These are phyloP conservation scores for Lipomyces sp. DNA, from an alignment of 805 yeast species.

Conservation along the genomic window DNA sequence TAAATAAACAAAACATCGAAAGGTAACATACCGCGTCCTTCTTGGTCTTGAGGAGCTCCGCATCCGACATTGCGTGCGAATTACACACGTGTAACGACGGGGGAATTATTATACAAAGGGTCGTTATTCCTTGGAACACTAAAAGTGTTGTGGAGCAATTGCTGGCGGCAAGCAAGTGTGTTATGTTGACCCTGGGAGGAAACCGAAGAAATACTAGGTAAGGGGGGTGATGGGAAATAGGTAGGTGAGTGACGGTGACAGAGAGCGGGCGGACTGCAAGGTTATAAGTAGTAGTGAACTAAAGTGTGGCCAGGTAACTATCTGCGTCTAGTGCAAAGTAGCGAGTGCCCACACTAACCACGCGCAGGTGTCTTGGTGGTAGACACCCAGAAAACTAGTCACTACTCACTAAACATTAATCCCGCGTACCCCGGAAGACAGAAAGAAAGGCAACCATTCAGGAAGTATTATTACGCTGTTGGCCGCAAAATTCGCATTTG, in stretches of 20 bases:
- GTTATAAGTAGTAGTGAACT: neutral
- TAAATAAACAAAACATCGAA: neutral
- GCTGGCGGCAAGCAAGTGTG: neutral
- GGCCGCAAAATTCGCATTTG: too few species aligned
- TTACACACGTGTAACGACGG: too few species aligned
- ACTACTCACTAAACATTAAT: neutral
- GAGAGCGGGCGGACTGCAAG: neutral
- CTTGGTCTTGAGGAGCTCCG: constrained; percentile 40
- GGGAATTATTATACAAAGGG: neutral
- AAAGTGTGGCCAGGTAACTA: neutral
- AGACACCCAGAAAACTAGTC: neutral
- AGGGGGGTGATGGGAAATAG: neutral
- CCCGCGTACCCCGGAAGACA: too few species aligned
- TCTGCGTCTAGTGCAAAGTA: neutral
- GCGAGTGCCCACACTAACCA: neutral
- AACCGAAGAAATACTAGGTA: neutral
- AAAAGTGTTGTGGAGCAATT: neutral
- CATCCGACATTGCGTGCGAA: constrained; percentile 17
- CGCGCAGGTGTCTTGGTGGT: neutral
- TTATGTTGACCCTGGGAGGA: neutral
- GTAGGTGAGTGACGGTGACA: constrained; percentile 1
- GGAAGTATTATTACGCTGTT: too few species aligned
- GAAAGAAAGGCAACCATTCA: too few species aligned
- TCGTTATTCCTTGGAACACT: neutral
- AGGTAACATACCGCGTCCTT: constrained; percentile 47